Conservation (phyloP, 1,284 basidiomycete species). For the Cerrena zonata region DNA sequence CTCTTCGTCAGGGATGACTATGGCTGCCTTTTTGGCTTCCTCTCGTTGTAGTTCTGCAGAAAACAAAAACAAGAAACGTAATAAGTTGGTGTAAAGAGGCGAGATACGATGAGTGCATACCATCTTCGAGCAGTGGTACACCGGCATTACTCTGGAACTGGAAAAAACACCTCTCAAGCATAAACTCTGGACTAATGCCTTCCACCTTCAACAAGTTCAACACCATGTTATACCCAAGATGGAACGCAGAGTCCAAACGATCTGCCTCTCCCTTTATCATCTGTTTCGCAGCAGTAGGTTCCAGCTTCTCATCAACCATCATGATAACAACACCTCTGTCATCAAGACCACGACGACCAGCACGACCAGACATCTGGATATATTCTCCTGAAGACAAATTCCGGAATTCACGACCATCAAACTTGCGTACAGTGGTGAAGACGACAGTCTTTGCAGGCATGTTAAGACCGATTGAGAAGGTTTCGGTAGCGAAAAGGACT, state of each 20-base stretch:
- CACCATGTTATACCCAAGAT: slow-evolving; percentile 99
- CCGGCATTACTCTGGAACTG: slow-evolving; percentile 94
- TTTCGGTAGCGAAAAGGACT: slow-evolving; percentile 97
- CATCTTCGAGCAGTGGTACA: slow-evolving; percentile 82
- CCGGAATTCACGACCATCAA: slow-evolving; percentile 92
- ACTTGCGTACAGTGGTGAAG: slow-evolving; percentile 92
- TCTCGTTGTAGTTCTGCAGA: slow-evolving; percentile 73
- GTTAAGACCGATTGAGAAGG: slow-evolving; percentile 98
- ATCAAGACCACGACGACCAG: slow-evolving; percentile 93
- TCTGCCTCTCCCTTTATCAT: slow-evolving; percentile 99
- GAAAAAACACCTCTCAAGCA: slow-evolving; percentile 97
- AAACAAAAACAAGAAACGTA: slow-evolving; percentile 6
- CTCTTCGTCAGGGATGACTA: slow-evolving; percentile 78
- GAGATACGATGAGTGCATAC: slow-evolving; percentile 41
- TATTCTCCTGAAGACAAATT: slow-evolving; percentile 89
- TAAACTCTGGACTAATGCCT: slow-evolving; percentile 96
- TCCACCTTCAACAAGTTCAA: slow-evolving; percentile 98
- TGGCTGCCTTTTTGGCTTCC: slow-evolving; percentile 64
- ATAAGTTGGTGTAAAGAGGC: slow-evolving; percentile 3
- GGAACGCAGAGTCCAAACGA: slow-evolving; percentile 95
- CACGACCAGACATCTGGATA: slow-evolving; percentile 98
- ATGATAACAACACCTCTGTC: slow-evolving; percentile 99
- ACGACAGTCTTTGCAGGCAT: slow-evolving; percentile 99
- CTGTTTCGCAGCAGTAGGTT: slow-evolving; percentile 84
- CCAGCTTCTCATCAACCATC: slow-evolving; percentile 99